Base-by-base conservation (phyloP, 1,284 basidiomycete genomes). In the Apiotrichum siamense region DNA sequence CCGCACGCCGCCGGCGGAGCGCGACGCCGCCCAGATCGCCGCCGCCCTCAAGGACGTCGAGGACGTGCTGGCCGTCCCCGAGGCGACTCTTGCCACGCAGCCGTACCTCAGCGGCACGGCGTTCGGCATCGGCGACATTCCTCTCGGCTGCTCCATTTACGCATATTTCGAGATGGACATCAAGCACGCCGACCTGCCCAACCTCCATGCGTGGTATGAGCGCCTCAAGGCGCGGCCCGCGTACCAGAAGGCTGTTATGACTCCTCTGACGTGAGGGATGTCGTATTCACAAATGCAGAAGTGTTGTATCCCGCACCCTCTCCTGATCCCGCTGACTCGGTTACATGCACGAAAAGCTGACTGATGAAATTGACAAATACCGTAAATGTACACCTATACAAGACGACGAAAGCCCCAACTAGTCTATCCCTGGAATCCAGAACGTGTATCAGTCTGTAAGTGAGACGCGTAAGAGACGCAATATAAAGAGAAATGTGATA, bases 111-210 rank as follows among this genome's bases (percentile, higher is more conserved):
- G 26, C 18, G 52, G 52, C 21, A 12, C 29, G 15, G 32, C 49
- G 37, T 41, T 53, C 21, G 50, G 54, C 17, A 29, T 42, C 7
- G 54, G 47, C 31, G 54, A 55, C 20, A 49, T 55, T 15, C 33
- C 47, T 15, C 43, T 55, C 25, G 54, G 54, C 11, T 26, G 27
- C 36, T 46, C 40, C 24, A n/a, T 42, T 7, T 55, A 52, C 35
- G 39, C 37, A 4, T 55, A 39, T 33, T 49, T 47, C 24, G 49
- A 47, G 35, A 45, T 55, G 43, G 25, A 40, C 27, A 49, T 55
- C 18, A 23, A 44, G 23, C 50, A 50, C 12, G n/a, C 35, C 25
- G 15, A 17, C 2, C 12, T 17, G 3, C 54, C 47, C 1, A 41
- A 49, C 35, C 38, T 55, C 40, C 24, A 27, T 7, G 21, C 21